Conservation (phyloP, 495 filamentous ascomycete species). For the Aspergillus avenaceus region DNA sequence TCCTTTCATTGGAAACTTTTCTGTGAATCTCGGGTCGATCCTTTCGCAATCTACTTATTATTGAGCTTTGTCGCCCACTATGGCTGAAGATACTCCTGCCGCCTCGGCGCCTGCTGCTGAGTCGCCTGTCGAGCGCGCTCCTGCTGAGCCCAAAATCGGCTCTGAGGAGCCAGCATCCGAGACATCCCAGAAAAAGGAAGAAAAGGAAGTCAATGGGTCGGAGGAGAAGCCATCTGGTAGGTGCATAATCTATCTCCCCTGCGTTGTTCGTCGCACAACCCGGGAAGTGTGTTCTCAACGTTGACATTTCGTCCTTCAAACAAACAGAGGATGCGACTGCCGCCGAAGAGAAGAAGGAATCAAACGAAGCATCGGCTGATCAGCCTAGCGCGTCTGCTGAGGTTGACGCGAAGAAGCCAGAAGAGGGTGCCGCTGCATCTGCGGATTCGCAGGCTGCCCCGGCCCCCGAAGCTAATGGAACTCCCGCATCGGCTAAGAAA, state of each 20-base stretch:
- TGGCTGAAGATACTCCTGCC: slow-evolving; percentile 42
- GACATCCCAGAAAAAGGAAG: slow-evolving; percentile 25
- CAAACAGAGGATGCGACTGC: slow-evolving; percentile 25
- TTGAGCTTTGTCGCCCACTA: slow-evolving; percentile 27
- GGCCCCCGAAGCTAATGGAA: slow-evolving; percentile 39
- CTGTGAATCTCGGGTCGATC: slow-evolving; percentile 3
- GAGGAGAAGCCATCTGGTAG: slow-evolving; percentile 34
- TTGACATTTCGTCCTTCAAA: too few relatives aligned
- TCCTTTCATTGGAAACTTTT: slow-evolving; percentile 14
- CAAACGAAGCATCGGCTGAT: slow-evolving; percentile 21
- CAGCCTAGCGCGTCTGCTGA: slow-evolving; percentile 22
- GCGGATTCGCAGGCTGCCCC: slow-evolving; percentile 22
- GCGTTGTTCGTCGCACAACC: not conserved
- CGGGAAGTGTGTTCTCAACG: not conserved
- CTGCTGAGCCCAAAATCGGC: slow-evolving; percentile 25
- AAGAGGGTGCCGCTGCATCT: slow-evolving; percentile 20
- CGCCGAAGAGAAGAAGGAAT: slow-evolving; percentile 29
- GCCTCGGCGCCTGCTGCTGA: slow-evolving; percentile 30
- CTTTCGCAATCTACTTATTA: slow-evolving; percentile 5
- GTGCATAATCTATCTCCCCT: slow-evolving; percentile 5
- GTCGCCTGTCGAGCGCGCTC: slow-evolving; percentile 29
- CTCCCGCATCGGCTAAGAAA: slow-evolving; percentile 45
- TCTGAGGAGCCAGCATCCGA: slow-evolving; percentile 16
- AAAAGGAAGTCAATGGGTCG: slow-evolving; percentile 26
- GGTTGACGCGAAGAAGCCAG: slow-evolving; percentile 31